These are phyloP conservation scores for Trichoderma sp. DNA, from an alignment of 2,329 filamentous ascomycete genomes.

Conservation along the genomic window DNA sequence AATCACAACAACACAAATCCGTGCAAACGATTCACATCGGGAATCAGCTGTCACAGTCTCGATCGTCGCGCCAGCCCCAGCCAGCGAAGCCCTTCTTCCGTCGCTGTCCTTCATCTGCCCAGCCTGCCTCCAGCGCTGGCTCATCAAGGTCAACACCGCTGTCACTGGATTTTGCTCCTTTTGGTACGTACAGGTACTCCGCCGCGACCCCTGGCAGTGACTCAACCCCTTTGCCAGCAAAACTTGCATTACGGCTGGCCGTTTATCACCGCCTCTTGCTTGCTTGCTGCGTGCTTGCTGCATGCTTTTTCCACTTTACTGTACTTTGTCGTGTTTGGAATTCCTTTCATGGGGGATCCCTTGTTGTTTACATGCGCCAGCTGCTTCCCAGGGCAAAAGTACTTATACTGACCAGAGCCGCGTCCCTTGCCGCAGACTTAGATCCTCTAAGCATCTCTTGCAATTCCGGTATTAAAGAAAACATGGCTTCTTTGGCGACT, in stretches of 20 bases:
- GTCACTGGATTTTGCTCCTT: slow-evolving; percentile 38
- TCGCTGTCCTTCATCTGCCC: slow-evolving; percentile 33
- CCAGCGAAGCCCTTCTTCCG: slow-evolving; percentile 36
- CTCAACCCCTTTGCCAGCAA: slow-evolving; percentile 29
- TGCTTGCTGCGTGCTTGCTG: slow-evolving; percentile 10
- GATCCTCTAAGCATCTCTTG: slow-evolving; percentile 48
- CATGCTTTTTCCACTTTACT: background rate
- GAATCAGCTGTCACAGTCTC: slow-evolving; percentile 65
- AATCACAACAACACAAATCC: slow-evolving; percentile 55
- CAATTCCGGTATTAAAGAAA: slow-evolving; percentile 43
- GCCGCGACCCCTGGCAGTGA: slow-evolving; percentile 30
- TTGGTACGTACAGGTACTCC: slow-evolving; percentile 40
- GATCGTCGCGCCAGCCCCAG: slow-evolving; percentile 60
- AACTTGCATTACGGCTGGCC: slow-evolving; percentile 27
- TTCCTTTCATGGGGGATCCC: background rate
- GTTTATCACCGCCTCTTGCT: slow-evolving; percentile 27
- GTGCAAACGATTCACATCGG: slow-evolving; percentile 57
- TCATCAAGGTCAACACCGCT: slow-evolving; percentile 32
- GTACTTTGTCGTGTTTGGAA: background rate
- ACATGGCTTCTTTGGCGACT: slow-evolving; percentile 68
- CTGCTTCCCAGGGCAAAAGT: background rate
- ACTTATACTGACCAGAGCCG: slow-evolving; percentile 26
- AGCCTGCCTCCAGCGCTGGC: slow-evolving; percentile 22
- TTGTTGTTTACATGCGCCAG: background rate
- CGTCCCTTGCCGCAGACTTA: slow-evolving; percentile 40